Conservation (phyloP, 306 rosid genomes). For the Prunus mira region DNA sequence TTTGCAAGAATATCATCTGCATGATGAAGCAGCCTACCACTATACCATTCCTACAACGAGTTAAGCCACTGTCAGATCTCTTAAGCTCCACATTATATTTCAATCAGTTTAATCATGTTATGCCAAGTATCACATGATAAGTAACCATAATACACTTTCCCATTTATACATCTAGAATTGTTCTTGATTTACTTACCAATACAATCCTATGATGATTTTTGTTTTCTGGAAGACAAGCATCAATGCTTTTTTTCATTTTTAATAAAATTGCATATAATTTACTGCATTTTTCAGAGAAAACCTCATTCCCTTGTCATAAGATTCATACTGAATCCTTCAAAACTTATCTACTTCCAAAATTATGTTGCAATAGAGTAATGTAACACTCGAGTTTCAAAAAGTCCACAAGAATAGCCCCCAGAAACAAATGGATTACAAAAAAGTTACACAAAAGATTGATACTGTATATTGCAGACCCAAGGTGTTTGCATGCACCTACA, state of each 20-base stretch:
- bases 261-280: background rate
- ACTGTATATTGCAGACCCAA: background rate
- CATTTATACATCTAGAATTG: background rate
- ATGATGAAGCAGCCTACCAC: conserved; percentile 35
- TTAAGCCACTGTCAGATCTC: background rate
- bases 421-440: background rate
- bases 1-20: conserved; percentile 40
- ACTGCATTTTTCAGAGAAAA: background rate
- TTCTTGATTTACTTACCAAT: background rate
- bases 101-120: background rate
- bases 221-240: background rate
- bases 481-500: background rate
- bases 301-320: background rate
- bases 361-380: background rate
- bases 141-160: background rate
- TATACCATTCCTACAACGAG: conserved; percentile 37
- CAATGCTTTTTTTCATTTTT: background rate
- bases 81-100: background rate
- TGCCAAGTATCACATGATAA: background rate
- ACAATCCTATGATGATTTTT: background rate
- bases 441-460: background rate
- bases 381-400: background rate
- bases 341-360: background rate
- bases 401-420: background rate
- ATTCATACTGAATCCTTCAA: background rate